These are phyloP conservation scores for Acanthochlamys bracteata DNA, from an alignment of 106 monocot genomes.

Conservation along the genomic window DNA sequence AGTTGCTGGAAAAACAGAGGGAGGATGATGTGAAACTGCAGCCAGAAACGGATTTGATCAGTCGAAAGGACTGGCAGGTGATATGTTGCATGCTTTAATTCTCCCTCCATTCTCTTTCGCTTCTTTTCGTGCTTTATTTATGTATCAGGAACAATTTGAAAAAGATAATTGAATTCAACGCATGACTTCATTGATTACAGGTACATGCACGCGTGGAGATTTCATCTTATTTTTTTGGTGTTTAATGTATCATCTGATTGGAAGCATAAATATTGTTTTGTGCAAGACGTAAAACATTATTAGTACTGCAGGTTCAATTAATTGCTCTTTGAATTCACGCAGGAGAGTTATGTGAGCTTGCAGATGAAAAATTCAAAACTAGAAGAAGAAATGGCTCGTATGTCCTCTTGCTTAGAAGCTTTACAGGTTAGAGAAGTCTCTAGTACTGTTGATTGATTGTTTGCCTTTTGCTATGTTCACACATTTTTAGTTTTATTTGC, in stretches of 20 bases:
- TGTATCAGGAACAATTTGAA: too few relatives aligned
- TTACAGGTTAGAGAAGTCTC: slow-evolving; percentile 31
- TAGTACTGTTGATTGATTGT: too few relatives aligned
- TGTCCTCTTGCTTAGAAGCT: slow-evolving; percentile 22
- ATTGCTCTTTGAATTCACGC: background rate
- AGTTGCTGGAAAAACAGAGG: slow-evolving; percentile 24
- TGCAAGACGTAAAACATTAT: too few relatives aligned
- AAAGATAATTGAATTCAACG: too few relatives aligned
- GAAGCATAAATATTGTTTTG: too few relatives aligned
- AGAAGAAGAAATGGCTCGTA: slow-evolving; percentile 34
- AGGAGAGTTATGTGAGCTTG: slow-evolving; percentile 41
- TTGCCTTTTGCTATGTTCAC: background rate
- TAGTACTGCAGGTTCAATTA: too few relatives aligned
- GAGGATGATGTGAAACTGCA: background rate
- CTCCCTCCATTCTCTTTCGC: background rate
- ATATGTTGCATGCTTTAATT: background rate
- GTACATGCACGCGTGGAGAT: too few relatives aligned
- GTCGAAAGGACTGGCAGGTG: slow-evolving; percentile 9
- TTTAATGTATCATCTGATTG: too few relatives aligned
- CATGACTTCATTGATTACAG: too few relatives aligned
- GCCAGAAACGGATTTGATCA: background rate
- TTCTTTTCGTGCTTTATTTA: background rate
- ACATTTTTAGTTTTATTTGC: background rate
- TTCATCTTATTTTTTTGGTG: background rate
- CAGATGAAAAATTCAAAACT: slow-evolving; percentile 36